phyloP scores from a whole-genome alignment of 495 filamentous ascomycete genomes.

The Hyphodiscus hymeniophilus region DNA sequence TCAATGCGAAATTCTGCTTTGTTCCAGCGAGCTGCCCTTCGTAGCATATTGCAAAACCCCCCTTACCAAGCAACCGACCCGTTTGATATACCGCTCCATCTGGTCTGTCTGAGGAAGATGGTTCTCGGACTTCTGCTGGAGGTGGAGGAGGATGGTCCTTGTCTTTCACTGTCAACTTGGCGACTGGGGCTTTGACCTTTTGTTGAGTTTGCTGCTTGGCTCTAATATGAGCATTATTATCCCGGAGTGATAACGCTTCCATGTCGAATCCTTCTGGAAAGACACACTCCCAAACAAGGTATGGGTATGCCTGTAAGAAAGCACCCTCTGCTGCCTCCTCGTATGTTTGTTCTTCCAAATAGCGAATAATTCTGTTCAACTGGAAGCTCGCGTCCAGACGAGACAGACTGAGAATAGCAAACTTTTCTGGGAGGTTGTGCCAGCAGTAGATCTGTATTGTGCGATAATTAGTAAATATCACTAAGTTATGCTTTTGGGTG shows the following conservation, averaged over 20 bases:
- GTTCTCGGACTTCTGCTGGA: constrained; percentile 69
- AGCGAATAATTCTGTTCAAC: background rate
- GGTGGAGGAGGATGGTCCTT: constrained; percentile 72
- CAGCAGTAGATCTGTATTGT: constrained; percentile 20
- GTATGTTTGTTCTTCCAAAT: constrained; percentile 1
- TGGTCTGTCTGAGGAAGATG: constrained; percentile 47
- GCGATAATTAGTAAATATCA: constrained; percentile 22
- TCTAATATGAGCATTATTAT: constrained; percentile 50
- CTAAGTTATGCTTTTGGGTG: constrained; percentile 7
- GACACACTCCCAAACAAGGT: constrained; percentile 16
- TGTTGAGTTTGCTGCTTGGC: constrained; percentile 27
- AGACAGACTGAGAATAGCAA: background rate
- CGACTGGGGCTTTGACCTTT: constrained; percentile 46
- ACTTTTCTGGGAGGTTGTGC: constrained; percentile 8
- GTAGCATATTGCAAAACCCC: constrained; percentile 91
- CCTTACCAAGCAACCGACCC: constrained; percentile 81
- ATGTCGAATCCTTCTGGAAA: constrained; percentile 33
- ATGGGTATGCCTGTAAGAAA: background rate
- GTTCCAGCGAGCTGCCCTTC: constrained; percentile 59
- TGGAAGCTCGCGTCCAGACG: background rate
- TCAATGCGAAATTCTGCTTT: constrained; percentile 68
- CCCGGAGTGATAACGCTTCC: constrained; percentile 66
- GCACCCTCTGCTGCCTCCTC: constrained; percentile 3
- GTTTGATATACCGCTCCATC: constrained; percentile 73
- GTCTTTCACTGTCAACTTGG: constrained; percentile 47